Evolutionary conservation across 148 eudicot genomes (phyloP).

Genomic region (Arbutus unedo): DNA sequence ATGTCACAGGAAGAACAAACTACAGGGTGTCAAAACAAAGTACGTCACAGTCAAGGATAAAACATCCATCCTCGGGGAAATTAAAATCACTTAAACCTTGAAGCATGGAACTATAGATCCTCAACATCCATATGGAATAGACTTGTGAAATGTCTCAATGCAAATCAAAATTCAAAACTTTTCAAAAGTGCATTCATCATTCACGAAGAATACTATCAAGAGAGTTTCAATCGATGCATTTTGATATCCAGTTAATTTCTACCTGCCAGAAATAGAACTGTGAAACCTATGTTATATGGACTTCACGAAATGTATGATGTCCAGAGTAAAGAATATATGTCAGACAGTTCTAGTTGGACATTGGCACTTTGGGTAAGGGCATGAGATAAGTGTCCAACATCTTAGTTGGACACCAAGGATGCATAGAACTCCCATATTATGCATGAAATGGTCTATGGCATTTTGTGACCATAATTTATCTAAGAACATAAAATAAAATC

Average conservation of each 20-base stretch:
- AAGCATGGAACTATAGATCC: background rate
- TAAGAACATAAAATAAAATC: background rate
- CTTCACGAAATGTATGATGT: background rate
- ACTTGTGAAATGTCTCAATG: background rate
- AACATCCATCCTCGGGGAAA: background rate
- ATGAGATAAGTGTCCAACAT: too few species aligned
- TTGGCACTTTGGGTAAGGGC: background rate
- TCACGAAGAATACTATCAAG: background rate
- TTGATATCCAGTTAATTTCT: background rate
- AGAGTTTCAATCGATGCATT: background rate
- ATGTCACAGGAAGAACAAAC: slow-evolving; percentile 92
- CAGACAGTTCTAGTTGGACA: background rate
- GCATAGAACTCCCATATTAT: background rate
- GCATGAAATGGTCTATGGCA: background rate
- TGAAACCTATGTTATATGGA: background rate
- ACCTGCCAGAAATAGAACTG: background rate
- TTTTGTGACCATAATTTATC: background rate
- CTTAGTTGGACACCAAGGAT: background rate
- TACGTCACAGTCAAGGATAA: background rate
- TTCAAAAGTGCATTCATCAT: background rate
- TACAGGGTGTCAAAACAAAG: slow-evolving; percentile 25
- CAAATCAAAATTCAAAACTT: background rate
- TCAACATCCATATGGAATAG: background rate
- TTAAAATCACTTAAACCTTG: background rate
- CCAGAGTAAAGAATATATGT: background rate